phyloP scores from a whole-genome alignment of 805 yeast genomes.

The Spathaspora hagerdaliae region DNA sequence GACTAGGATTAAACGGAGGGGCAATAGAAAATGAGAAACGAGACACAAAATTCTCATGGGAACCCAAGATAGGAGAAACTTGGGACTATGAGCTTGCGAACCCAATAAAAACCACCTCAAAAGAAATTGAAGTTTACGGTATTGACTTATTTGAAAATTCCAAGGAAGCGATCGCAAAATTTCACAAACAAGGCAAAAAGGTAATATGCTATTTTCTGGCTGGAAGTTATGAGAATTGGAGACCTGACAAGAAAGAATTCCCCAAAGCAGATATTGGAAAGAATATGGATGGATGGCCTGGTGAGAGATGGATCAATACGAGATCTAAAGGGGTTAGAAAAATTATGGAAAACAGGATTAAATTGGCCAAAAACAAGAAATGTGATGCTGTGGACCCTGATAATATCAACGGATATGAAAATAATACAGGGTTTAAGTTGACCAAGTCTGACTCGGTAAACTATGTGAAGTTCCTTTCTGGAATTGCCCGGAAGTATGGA shows the following conservation, averaged over 20 bases:
- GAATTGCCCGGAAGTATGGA: conserved; percentile 12
- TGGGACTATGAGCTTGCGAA: conserved; percentile 19
- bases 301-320: conserved; percentile 23
- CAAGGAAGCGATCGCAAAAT: conserved; percentile 6
- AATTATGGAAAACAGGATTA: conserved; percentile 17
- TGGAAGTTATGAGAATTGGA: conserved; percentile 26
- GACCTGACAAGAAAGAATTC: conserved; percentile 17
- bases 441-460: conserved; percentile 17
- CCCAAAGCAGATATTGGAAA: conserved; percentile 16
- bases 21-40: no score
- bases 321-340: conserved; percentile 13
- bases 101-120: conserved; percentile 7
- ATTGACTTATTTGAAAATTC: conserved; percentile 16
- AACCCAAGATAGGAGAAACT: conserved; percentile 9
- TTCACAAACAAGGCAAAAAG: conserved; percentile 15
- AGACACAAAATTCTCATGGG: conserved; percentile 5
- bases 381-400: conserved; percentile 30
- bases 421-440: conserved; percentile 22
- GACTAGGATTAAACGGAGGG: no score
- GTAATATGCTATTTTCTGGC: conserved; percentile 29
- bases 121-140: conserved; percentile 15
- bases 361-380: conserved; percentile 14
- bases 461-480: conserved; percentile 18
- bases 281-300: conserved; percentile 22
- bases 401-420: conserved; percentile 23